Base-by-base conservation (phyloP, 805 yeast genomes). In the Saccharomycopsis selenospora region DNA sequence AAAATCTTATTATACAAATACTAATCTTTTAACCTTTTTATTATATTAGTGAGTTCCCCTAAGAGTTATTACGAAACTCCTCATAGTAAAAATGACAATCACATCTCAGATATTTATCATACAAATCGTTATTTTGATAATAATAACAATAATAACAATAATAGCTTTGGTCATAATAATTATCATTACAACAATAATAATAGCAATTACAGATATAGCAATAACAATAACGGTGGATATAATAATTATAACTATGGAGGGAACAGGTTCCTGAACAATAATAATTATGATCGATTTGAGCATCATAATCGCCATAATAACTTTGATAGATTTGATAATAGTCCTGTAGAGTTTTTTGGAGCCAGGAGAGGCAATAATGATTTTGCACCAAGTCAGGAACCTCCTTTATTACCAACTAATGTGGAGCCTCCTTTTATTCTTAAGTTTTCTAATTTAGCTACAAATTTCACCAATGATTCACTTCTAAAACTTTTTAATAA, bases 341-440 rank as follows among this genome's bases (percentile, higher is more conserved):
- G n/a, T n/a, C n/a, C n/a, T n/a, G n/a, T n/a, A n/a, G n/a, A n/a
- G n/a, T n/a, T n/a, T n/a, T 28, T 28, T 13, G 8, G 29, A 10
- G 13, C 10, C 45, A 42, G 25, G 11, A 14, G 17, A 17, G 10
- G 42, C 11, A 17, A 29, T 29, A 8, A 7, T 22, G 4, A 24
- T 29, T 26, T 26, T n/a, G 45, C 33, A 29, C 22, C 27, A 18
- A 8, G 14, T 22, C 43, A n/a, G 23, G 23, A 42, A 4, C 45
- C 42, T 25, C 51, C 53, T 5, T 7, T 20, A 20, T 26, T 51
- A 22, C 58, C 38, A 26, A 44, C 6, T 43, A 36, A 48, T 62
- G 60, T 46, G 40, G 49, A 33, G 69, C 84, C 85, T 0, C 90
- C 90, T 1, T 82, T 70, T 59, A 82, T 82, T 49, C 76, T 77